Evolutionary conservation across 768 basidiomycete genomes (phyloP), one percentile per base, ranked within the genome.

Genomic region (Porphyrellus cyaneotinctus): DNA sequence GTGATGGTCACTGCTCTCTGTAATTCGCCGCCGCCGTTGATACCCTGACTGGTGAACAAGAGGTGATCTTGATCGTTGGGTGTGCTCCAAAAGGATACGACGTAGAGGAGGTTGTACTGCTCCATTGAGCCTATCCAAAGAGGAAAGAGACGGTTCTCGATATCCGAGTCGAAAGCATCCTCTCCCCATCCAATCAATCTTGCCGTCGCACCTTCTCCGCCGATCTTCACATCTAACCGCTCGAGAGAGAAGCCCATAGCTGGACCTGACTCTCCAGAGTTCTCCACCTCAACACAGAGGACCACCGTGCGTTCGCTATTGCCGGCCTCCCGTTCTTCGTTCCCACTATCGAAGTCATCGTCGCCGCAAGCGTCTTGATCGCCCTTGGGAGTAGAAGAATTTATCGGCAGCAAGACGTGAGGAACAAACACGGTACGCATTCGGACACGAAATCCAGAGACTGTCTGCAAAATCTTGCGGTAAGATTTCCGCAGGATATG

Each of bases 351-450:
- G n/a, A 75, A 73, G 42, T 71, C 70, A 36, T 63, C 51, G 32
- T 48, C 60, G 24, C 70, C 67, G 18, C 49, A 32, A 17, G 54
- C 49, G 26, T 74, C 75, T 7, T 75, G 75, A 5, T 64, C 52
- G 5, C 66, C 65, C 13, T 65, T 58, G 14, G 44, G 49, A 32
- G 45, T 11, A 31, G 59, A 43, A 10, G 42, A 42, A 17, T 49
- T 53, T 52, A 77, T 77, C 2, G 83, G 81, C 5, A 91, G 71
- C 41, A 92, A 75, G 20, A 94, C 80, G 58, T 91, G 86, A 0
- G 94, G 94, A 12, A 95, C 84, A 58, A 94, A 91, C 6, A 93
- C 87, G 0, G 92, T 94, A n/a, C 92, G 81, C 94, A 95, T 95
- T 31, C 92, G 84, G 23, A 97, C 88, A 20, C 84, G 79, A 68